Percentiles rank a stretch among this genome's conserved stretches.
Evolutionary conservation across 768 basidiomycete genomes (phyloP).

Genomic region (Naganishia kalamii): DNA sequence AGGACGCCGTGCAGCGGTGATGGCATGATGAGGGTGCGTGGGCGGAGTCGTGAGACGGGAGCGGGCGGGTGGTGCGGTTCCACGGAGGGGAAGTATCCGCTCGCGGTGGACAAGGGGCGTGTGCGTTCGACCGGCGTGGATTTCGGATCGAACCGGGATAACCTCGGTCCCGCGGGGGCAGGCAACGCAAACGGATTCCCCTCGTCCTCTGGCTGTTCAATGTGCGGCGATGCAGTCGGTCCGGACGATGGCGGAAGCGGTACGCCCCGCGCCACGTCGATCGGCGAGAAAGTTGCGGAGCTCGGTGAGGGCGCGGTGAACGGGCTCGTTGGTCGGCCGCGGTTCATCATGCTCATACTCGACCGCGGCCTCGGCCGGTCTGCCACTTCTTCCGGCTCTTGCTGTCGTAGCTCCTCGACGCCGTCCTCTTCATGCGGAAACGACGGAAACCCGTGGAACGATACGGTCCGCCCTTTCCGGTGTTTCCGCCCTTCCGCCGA

Average conservation of each 20-base stretch:
- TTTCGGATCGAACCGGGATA: slow-evolving; percentile 78
- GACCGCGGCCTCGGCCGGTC: slow-evolving; percentile 28
- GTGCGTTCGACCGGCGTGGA: slow-evolving; percentile 42
- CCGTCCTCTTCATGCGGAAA: not conserved
- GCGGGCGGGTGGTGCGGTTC: not conserved
- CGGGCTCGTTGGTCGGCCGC: slow-evolving; percentile 18
- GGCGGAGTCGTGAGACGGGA: slow-evolving; percentile 63
- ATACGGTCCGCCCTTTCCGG: slow-evolving; percentile 18
- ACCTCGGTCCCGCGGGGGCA: slow-evolving; percentile 57
- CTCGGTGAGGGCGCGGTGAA: not conserved
- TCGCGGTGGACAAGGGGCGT: not conserved
- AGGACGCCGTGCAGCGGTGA: slow-evolving; percentile 65
- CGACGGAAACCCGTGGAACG: slow-evolving; percentile 22
- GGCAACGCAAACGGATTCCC: slow-evolving; percentile 66
- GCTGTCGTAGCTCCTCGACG: not conserved
- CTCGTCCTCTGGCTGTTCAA: slow-evolving; percentile 42
- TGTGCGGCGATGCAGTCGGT: not conserved
- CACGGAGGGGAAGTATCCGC: not conserved
- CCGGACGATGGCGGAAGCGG: slow-evolving; percentile 9
- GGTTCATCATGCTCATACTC: slow-evolving; percentile 18
- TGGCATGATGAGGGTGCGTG: slow-evolving; percentile 92
- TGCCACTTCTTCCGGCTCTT: not conserved
- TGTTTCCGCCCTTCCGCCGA: not conserved
- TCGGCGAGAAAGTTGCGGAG: not conserved
- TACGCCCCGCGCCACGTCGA: not conserved